Conservation (phyloP, 2,329 filamentous ascomycete species). For the Apiospora rasikravindrae region DNA sequence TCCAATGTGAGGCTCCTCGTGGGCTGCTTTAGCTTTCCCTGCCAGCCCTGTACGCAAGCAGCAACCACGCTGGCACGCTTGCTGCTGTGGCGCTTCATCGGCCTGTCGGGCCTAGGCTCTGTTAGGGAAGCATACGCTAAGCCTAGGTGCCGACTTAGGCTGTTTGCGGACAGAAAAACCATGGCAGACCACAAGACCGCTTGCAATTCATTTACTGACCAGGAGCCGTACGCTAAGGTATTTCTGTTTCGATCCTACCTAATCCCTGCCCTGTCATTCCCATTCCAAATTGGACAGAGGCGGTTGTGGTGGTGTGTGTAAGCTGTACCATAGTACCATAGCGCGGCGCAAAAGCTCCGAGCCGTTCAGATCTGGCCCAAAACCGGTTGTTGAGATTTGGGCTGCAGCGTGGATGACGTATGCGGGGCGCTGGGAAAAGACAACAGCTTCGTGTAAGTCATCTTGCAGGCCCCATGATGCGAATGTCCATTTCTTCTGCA, state of each 20-base stretch:
- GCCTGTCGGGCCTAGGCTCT: background rate
- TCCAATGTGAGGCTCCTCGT: slow-evolving; percentile 7
- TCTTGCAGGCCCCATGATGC: background rate
- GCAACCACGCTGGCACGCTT: background rate
- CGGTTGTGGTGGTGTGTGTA: background rate
- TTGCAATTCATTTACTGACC: background rate
- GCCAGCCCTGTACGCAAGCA: slow-evolving; percentile 6
- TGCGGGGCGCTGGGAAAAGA: background rate
- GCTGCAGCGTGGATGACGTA: background rate
- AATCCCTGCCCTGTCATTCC: background rate
- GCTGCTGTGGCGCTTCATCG: background rate
- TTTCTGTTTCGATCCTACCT: background rate
- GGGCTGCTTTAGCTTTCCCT: background rate
- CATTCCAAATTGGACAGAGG: background rate
- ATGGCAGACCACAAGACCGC: slow-evolving; percentile 3
- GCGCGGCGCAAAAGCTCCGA: slow-evolving; percentile 10
- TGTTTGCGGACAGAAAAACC: background rate
- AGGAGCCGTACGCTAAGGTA: background rate
- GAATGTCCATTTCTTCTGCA: background rate
- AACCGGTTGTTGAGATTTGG: slow-evolving; percentile 10
- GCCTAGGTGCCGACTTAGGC: background rate
- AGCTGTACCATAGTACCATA: too few species aligned
- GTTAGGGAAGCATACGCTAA: background rate
- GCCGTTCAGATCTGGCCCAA: background rate
- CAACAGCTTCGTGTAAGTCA: slow-evolving; percentile 3